Base-by-base conservation (phyloP, 257 asterid genomes). In the Misopates orontium region DNA sequence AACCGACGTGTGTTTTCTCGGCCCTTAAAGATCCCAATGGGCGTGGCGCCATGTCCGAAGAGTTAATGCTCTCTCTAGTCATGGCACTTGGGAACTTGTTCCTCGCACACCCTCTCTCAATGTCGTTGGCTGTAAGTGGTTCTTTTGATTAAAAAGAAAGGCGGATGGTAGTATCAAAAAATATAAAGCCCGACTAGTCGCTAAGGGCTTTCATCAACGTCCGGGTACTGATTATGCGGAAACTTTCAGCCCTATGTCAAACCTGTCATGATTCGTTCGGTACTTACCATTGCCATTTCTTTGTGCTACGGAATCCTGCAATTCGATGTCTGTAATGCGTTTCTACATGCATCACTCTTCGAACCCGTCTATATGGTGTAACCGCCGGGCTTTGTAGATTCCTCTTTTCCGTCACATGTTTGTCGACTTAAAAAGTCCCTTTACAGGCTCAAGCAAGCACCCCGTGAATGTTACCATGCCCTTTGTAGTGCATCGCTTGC, bases 171-270 rank as follows among this genome's bases (percentile, higher is more conserved):
- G 17, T 12, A 19, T 64, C 10, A 48, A 64, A 1, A 12, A 13
- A 8, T 64, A 25, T 14, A 51, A 64, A 19, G 61, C 61, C 10
- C 36, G 51, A 7, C 0, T 19, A 31, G 61, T 49, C 11, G 70
- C 50, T 5, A 64, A 28, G 6, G 70, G 31, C 5, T 51, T 64
- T 18, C 60, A 64, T 18, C 69, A 64, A 31, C 18, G 15, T 0
- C 49, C 49, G 0, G 49, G 36, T 8, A n/a, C 49, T 31, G 50
- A 64, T 19, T 50, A 50, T 18, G 3, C 15, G 6, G 21, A 50
- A 17, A 50, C 55, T 0, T 48, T 14, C 6, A 39, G 53, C 12
- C 53, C 36, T 4, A 48, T 53, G 17, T 66, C 41, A 66, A 54
- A 9, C 62, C 51, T 2, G 36, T 48, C 4, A 65, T 51, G 1